Base-by-base conservation (phyloP, 352 stramenopile genomes). In the Thraustotheca clavata region DNA sequence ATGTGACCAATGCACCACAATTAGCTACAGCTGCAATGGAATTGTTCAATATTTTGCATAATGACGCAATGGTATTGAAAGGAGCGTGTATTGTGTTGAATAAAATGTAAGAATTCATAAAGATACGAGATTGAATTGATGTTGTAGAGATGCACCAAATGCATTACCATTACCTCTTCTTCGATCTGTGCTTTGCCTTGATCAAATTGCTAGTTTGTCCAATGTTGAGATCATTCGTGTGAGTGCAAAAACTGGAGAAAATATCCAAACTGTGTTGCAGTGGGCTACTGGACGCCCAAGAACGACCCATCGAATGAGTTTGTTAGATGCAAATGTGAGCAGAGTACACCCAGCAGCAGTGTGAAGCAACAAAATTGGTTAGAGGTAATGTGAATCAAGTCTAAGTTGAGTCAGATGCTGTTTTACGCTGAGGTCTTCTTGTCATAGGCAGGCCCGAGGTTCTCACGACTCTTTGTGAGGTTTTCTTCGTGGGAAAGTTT, bases 11-110 rank as follows among this genome's bases (percentile, higher is more conserved):
- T 35, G 65, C 77, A 20, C 59, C 69, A 24, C 73, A 87, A 36
- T 55, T 90, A 31, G 71, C 72, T 2, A 74, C 70, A 0, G 72
- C 81, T 0, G 70, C 73, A 0, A 73, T 88, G 48, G 81, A 90
- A 71, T 73, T 88, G 31, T 87, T 87, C 61, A 76, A 77, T 36
- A 72, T 90, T 6, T 48, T 88, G 49, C 68, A 60, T n/a, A 60
- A 77, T 31, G 74, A 80, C 16, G 54, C 70, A 6, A 88, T 88
- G 79, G 72, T 69, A 2, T 36, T 33, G 43, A 90, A 88, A 59
- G 72, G 75, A 20, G 88, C 86, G 48, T 67, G 87, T 16, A 49
- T 91, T 8, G 50, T 91, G 46, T 69, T 91, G 47, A 91, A 88
- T 67, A 83, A 88, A 46, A 80, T 83, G 35, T 67, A 62, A 20